Percentiles rank a stretch among this genome's conserved stretches.
Evolutionary conservation across 495 filamentous ascomycete species (phyloP).

Genomic region (Hyaloscypha finlandica): DNA sequence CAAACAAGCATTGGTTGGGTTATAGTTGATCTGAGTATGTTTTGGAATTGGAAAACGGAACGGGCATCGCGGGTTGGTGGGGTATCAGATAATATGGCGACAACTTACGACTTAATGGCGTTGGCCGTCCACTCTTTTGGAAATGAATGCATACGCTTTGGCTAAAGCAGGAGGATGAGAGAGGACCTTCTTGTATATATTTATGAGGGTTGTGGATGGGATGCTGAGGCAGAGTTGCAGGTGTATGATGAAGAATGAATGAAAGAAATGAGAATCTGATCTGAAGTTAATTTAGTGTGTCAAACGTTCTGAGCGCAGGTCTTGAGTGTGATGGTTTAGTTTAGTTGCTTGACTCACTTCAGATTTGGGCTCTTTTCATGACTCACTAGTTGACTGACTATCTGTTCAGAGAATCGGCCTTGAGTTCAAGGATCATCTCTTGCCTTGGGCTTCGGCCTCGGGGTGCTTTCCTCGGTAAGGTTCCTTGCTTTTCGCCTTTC

Average conservation of each 20-base stretch:
- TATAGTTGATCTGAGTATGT: not conserved
- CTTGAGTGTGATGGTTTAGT: no score
- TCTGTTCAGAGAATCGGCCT: no score
- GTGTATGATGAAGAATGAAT: not conserved
- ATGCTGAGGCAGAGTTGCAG: not conserved
- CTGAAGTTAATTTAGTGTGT: no score
- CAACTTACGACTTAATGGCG: slow-evolving; percentile 2
- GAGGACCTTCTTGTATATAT: not conserved
- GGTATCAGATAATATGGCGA: not conserved
- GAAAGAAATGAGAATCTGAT: not conserved
- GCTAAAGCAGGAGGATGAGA: not conserved
- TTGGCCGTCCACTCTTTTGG: slow-evolving; percentile 11
- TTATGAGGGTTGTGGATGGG: not conserved
- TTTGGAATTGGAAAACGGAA: slow-evolving; percentile 18
- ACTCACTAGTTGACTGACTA: no score
- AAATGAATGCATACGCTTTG: not conserved
- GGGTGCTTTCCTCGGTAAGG: no score
- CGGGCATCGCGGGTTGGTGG: slow-evolving; percentile 21
- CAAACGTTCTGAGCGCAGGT: no score
- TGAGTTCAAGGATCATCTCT: no score
- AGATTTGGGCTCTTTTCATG: no score
- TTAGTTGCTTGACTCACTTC: no score
- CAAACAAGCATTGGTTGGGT: no score
- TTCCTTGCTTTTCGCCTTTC: no score
- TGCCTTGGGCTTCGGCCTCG: no score